Evolutionary conservation across 176 grass and related monocot genomes (phyloP), one percentile per base, ranked within the genome.

Genomic region (Bromus sterilis): DNA sequence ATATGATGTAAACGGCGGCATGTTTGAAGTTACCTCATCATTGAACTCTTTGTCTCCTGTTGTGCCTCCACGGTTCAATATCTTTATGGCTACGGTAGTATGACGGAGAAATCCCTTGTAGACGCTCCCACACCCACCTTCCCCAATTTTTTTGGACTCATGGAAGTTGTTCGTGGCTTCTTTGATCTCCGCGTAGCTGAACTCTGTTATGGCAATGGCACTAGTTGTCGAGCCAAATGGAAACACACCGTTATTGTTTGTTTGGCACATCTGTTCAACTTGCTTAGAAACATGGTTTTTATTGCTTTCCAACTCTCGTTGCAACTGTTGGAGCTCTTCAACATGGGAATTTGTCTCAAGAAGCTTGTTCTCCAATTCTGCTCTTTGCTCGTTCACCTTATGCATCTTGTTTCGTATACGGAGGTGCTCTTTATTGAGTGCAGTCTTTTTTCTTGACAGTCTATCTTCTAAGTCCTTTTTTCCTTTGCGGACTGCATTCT

Each of bases 41-140:
- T 78, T 75, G 62, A 93, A 93, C 59, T 93, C 86, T 66, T 39
- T 67, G 30, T 91, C 85, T 66, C 93, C 88, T 76, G 60, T 61
- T 56, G 72, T 26, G 7, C 80, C 82, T 75, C 86, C 65, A 67
- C 84, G 72, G 80, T 84, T 81, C 48, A 96, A 46, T 65, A 87
- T 86, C 74, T 96, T 93, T 79, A 93, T 91, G 31, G 93, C 93
- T 10, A 93, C 90, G 11, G 20, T 76, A 1, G 86, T 91, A 61
- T 93, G 86, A 24, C 84, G 67, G 12, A 97, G 88, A 66, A 89
- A 85, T 30, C 84, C 94, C 67, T 82, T 91, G 74, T 93, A 93
- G 9, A 97, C 94, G 21, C 71, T 78, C 76, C 80, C 94, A 78
- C 76, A 91, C 76, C 88, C 91, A 26, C 91, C 86, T 51, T 92